Percentiles rank a stretch among this genome's conserved stretches.
Conservation (phyloP, 495 filamentous ascomycete species). For the Neurospora pannonica region DNA sequence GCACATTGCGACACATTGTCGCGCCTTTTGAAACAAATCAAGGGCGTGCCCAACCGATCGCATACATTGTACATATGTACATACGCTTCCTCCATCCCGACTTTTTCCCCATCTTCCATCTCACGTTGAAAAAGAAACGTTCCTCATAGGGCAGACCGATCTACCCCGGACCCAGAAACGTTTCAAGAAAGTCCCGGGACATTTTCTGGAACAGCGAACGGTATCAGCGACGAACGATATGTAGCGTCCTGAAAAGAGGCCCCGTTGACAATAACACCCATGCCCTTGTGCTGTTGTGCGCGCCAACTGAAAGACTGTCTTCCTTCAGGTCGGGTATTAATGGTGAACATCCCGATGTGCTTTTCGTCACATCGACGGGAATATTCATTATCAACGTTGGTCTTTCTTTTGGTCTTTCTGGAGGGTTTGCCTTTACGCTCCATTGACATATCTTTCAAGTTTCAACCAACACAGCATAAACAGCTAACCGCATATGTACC, state of each 20-base stretch:
- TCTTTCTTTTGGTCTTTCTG: too few relatives aligned
- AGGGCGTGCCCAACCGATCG: not conserved
- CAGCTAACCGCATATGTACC: not conserved
- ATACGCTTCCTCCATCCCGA: too few relatives aligned
- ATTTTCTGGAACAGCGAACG: not conserved
- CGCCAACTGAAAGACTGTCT: not conserved
- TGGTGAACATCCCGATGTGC: not conserved
- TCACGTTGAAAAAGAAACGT: not conserved
- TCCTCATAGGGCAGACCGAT: not conserved
- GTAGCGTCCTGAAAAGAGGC: not conserved
- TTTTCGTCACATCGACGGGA: not conserved
- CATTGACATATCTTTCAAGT: not conserved
- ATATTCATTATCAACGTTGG: not conserved
- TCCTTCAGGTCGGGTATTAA: not conserved
- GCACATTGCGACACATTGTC: not conserved
- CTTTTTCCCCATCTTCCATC: too few relatives aligned
- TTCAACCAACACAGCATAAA: not conserved
- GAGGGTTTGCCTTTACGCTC: not conserved
- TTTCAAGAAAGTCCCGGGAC: not conserved
- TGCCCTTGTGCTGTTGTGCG: not conserved
- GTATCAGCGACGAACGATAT: not conserved
- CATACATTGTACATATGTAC: not conserved
- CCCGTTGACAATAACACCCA: not conserved
- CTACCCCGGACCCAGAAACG: not conserved
- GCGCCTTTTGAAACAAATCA: not conserved